A percentile compares a stretch with the other conserved stretches of the same genome.
phyloP scores from a whole-genome alignment of 805 yeast species.

The Grigorovia jiainica region DNA sequence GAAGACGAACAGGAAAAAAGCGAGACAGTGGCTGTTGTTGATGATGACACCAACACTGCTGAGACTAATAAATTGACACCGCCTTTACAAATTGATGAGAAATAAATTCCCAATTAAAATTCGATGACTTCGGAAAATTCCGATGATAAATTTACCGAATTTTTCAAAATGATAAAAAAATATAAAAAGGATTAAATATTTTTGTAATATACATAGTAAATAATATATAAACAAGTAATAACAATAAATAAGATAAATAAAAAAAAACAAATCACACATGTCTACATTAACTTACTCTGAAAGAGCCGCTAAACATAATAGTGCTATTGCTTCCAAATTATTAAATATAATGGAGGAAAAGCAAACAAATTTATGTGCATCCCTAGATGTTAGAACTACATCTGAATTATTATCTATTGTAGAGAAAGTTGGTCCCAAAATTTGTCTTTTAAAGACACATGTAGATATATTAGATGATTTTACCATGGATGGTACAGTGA shows the following conservation, averaged over 20 bases:
- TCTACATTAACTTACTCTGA: slow-evolving; percentile 41
- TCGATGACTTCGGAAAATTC: background rate
- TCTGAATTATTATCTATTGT: slow-evolving; percentile 59
- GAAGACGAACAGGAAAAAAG: no score
- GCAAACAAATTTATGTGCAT: slow-evolving; percentile 86
- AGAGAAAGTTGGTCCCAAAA: slow-evolving; percentile 81
- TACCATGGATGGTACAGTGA: slow-evolving; percentile 65
- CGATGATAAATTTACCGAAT: background rate
- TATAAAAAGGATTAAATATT: slow-evolving; percentile 1
- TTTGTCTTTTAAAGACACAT: slow-evolving; percentile 89
- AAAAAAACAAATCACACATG: slow-evolving; percentile 9
- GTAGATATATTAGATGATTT: slow-evolving; percentile 90
- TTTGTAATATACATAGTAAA: no score
- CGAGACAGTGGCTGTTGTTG: background rate
- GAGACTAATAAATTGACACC: background rate
- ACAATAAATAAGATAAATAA: background rate
- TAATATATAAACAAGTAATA: background rate
- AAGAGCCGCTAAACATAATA: slow-evolving; percentile 62
- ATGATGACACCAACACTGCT: background rate
- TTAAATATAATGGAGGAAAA: slow-evolving; percentile 67
- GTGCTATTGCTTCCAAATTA: slow-evolving; percentile 72
- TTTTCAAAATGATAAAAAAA: background rate
- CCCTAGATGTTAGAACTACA: slow-evolving; percentile 81
- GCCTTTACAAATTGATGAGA: background rate
- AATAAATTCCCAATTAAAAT: background rate